Percentiles rank a stretch among this genome's conserved stretches.
Evolutionary conservation across 225 moss, liverwort and hornwort genomes (phyloP).

Genomic region (Pseudoscleropodium purum): DNA sequence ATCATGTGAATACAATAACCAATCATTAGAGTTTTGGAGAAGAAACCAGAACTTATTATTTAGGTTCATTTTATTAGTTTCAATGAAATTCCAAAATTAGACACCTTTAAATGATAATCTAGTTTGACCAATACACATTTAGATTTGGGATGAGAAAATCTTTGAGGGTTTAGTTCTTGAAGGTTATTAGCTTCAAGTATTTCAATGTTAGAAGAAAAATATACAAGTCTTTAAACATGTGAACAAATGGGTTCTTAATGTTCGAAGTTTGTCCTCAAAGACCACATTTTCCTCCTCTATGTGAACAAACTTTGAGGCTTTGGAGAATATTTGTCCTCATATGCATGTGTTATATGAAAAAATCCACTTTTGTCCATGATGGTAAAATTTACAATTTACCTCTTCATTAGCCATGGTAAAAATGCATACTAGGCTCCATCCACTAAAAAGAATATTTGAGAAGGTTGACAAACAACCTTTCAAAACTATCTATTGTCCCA

Average conservation of each 20-base stretch:
- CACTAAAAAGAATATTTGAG: rapidly evolving
- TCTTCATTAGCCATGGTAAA: rapidly evolving
- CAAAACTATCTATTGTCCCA: neutral
- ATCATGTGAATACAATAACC: neutral
- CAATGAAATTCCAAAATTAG: neutral
- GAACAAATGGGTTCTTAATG: neutral
- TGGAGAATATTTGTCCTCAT: neutral
- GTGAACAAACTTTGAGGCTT: neutral
- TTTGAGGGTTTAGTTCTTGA: rapidly evolving
- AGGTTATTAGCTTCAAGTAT: neutral
- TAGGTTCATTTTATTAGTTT: neutral
- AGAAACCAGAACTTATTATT: neutral
- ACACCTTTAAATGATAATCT: neutral
- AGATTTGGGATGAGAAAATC: neutral
- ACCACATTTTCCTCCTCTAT: neutral
- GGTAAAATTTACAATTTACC: neutral
- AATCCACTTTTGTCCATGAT: neutral
- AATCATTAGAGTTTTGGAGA: neutral
- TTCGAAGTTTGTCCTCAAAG: neutral
- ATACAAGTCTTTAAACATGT: neutral
- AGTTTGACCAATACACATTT: neutral
- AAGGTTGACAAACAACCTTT: neutral
- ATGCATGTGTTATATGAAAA: neutral
- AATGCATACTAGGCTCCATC: neutral
- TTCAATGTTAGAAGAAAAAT: neutral